A percentile compares a stretch with the other conserved stretches of the same genome.
Conservation (phyloP, 192 early-diverging fungal species). For the Backusella luteola region DNA sequence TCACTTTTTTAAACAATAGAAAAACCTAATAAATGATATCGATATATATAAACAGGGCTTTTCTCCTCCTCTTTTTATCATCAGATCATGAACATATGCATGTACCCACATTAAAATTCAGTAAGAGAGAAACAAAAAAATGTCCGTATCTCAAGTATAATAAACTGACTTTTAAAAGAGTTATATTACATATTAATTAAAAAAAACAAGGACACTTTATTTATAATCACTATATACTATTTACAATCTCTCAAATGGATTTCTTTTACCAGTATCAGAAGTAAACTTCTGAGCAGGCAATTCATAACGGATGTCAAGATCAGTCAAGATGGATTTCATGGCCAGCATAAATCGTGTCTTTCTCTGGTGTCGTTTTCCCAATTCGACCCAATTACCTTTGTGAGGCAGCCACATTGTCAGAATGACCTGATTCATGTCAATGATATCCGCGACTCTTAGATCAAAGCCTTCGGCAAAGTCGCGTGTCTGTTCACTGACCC, state of each 20-base stretch:
- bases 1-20: background rate
- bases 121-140: background rate
- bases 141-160: background rate
- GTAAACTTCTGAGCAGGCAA: slow-evolving; percentile 32
- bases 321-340: slow-evolving; percentile 59
- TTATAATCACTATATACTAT: background rate
- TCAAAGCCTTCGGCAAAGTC: slow-evolving; percentile 57
- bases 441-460: slow-evolving; percentile 60
- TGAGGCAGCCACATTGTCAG: slow-evolving; percentile 69
- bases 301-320: slow-evolving; percentile 57
- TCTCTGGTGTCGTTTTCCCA: slow-evolving; percentile 56
- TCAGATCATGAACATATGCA: background rate
- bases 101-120: too few relatives aligned
- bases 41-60: background rate
- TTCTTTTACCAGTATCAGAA: background rate
- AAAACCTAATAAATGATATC: background rate
- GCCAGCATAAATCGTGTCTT: slow-evolving; percentile 65
- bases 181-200: background rate
- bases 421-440: slow-evolving; percentile 60
- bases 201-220: background rate
- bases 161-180: background rate
- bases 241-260: slow-evolving; percentile 12
- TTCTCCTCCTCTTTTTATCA: background rate
- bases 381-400: slow-evolving; percentile 82
- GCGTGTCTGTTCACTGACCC: slow-evolving; percentile 56